Percentiles rank a stretch among this genome's conserved stretches.
Conservation (phyloP, 73 alveolate genomes). For the Paramecium biaurelia region DNA sequence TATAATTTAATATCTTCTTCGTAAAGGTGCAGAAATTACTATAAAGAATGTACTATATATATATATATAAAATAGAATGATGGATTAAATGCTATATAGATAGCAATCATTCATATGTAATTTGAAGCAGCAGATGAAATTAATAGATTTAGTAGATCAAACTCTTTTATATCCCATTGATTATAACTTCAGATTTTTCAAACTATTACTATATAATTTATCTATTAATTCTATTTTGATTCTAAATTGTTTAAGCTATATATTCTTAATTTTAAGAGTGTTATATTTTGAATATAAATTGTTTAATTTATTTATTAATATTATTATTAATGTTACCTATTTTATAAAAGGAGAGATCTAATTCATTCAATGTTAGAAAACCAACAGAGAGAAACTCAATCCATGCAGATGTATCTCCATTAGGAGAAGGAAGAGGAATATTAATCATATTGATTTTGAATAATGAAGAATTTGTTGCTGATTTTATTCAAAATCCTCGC, state of each 20-base stretch:
- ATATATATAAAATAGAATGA: background rate
- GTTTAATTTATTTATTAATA: background rate
- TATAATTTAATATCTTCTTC: background rate
- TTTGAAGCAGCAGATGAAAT: background rate
- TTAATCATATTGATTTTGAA: background rate
- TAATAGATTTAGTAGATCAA: background rate
- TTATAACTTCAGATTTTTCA: background rate
- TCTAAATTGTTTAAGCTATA: no score
- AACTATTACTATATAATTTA: background rate
- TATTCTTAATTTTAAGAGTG: background rate
- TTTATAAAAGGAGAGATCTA: constrained; percentile 13
- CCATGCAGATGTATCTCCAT: background rate
- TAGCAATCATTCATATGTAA: background rate
- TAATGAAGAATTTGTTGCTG: constrained; percentile 9
- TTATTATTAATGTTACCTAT: background rate
- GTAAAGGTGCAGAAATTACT: background rate
- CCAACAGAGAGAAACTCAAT: background rate
- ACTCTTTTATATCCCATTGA: background rate
- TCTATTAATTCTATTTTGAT: background rate
- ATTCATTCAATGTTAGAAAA: constrained; percentile 1
- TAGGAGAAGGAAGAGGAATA: background rate
- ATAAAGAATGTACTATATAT: background rate
- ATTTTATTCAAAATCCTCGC: background rate
- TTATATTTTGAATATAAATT: background rate
- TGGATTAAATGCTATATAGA: background rate